A percentile compares a stretch with the other conserved stretches of the same genome.
Conservation (phyloP, 176 grass and related monocot species). For the Phoenix roebelenii region DNA sequence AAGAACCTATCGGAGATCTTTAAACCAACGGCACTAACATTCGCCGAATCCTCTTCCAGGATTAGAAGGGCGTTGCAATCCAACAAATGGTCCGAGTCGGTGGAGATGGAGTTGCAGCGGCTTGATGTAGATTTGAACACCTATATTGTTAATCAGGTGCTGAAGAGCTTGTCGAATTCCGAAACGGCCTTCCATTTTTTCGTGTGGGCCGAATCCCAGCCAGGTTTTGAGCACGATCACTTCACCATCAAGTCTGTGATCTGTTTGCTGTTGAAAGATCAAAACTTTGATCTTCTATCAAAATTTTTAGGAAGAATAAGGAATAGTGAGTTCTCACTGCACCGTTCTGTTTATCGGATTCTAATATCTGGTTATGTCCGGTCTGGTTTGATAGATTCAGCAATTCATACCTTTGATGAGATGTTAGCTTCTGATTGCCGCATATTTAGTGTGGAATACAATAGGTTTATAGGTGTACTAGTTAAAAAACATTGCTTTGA, state of each 20-base stretch:
- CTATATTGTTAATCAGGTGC: slow-evolving; percentile 43
- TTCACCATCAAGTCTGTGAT: slow-evolving; percentile 36
- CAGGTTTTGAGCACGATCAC: slow-evolving; percentile 38
- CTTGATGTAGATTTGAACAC: slow-evolving; percentile 40
- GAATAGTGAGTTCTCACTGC: slow-evolving; percentile 29
- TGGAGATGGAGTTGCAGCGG: slow-evolving; percentile 40
- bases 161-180: slow-evolving; percentile 38
- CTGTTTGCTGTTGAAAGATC: slow-evolving; percentile 44
- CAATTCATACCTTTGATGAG: slow-evolving; percentile 62
- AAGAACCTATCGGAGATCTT: slow-evolving; percentile 21
- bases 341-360: slow-evolving; percentile 54
- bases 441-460: slow-evolving; percentile 53
- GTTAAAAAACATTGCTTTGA: slow-evolving; percentile 53
- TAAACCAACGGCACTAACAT: not conserved
- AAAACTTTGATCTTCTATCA: slow-evolving; percentile 31
- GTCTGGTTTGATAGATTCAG: slow-evolving; percentile 25
- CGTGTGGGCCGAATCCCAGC: slow-evolving; percentile 49
- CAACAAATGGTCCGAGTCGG: slow-evolving; percentile 18
- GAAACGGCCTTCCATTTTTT: slow-evolving; percentile 46
- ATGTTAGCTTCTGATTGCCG: slow-evolving; percentile 53
- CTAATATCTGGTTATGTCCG: slow-evolving; percentile 43
- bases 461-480: slow-evolving; percentile 59
- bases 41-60: slow-evolving; percentile 4
- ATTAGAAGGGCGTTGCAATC: slow-evolving; percentile 27
- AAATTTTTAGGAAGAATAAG: slow-evolving; percentile 44